Percentiles rank a stretch among this genome's conserved stretches.
Conservation (phyloP, 768 basidiomycete species). For the Terana coerulea region DNA sequence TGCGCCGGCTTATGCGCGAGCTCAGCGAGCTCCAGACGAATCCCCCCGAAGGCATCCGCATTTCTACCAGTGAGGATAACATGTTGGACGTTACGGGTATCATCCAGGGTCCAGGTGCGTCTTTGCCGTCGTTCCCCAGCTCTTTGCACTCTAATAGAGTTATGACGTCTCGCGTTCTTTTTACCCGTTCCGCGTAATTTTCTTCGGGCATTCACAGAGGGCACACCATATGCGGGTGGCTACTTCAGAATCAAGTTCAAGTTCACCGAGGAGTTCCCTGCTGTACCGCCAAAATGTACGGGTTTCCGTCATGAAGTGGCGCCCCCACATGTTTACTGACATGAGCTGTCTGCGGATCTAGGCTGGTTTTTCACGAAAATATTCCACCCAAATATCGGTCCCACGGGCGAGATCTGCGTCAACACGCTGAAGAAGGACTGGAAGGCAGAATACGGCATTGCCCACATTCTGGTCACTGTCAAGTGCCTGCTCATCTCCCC, state of each 20-base stretch:
- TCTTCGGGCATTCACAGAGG: too few relatives aligned
- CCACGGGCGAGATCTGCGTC: slow-evolving; percentile 89
- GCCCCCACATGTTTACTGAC: too few relatives aligned
- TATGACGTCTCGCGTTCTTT: slow-evolving; percentile 1
- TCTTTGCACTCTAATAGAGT: slow-evolving; percentile 7
- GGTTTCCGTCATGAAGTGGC: slow-evolving; percentile 6
- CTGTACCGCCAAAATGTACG: slow-evolving; percentile 90
- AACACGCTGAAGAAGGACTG: slow-evolving; percentile 98
- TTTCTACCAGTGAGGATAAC: slow-evolving; percentile 83
- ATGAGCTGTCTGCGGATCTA: slow-evolving; percentile 33
- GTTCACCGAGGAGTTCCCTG: slow-evolving; percentile 92
- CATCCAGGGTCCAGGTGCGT: slow-evolving; percentile 86
- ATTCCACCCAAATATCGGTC: slow-evolving; percentile 95
- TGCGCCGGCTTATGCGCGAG: slow-evolving; percentile 88
- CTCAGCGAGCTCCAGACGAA: slow-evolving; percentile 72
- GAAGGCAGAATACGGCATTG: slow-evolving; percentile 88
- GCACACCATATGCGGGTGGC: slow-evolving; percentile 70
- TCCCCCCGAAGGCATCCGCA: slow-evolving; percentile 91
- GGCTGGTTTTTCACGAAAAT: slow-evolving; percentile 94
- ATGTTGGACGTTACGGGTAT: slow-evolving; percentile 85
- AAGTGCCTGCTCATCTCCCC: slow-evolving; percentile 96
- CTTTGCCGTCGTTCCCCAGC: slow-evolving; percentile 8
- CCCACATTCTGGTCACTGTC: slow-evolving; percentile 87
- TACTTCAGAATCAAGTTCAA: slow-evolving; percentile 76
- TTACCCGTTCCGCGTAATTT: too few relatives aligned